Base-by-base conservation (phyloP, 768 basidiomycete species). In the Kwoniella bestiolae region DNA sequence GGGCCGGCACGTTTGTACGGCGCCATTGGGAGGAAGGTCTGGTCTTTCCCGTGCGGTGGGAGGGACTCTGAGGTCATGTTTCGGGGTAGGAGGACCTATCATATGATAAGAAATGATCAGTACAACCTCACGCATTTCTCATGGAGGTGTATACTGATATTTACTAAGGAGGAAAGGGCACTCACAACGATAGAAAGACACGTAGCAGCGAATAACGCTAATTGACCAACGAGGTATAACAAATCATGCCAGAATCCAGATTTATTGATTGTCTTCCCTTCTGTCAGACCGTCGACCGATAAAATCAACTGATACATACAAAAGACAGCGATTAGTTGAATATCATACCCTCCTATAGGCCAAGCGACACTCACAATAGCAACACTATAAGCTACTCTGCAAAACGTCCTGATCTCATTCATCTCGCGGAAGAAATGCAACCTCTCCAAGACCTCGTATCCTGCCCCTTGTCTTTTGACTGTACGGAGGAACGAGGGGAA, bases 11-110 rank as follows among this genome's bases (percentile, higher is more conserved):
- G 65, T 29, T 70, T 73, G 65, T 70, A 73, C 21, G 66, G 63
- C 6, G 63, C 57, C 65, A 73, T 64, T 4, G 69, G 72, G 12
- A 68, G 60, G 47, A 69, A 62, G 35, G 57, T 63, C 26, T 50
- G 56, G 23, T 63, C 47, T 44, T 60, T 57, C 9, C 26, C 6
- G 7, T 45, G 21, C 5, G 65, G 58, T 2, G 74, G 72, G 5
- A 71, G 51, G 1, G 71, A 70, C 45, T 76, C 74, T 26, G 67
- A 59, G 8, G 62, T 59, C 74, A 76, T 76, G 53, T 76, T 76
- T 26, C 74, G 69, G 2, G 74, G 74, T 18, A 75, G 60, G 14
- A 75, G 65, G 18, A 75, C 46, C 71, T 72, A 38, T 23, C 16
- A 38, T 12, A 38, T 7, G 3, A 38, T 38, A n/a, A n/a, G n/a